These are phyloP conservation scores for Nitzschia sp. DNA, from an alignment of 108 stramenopile genomes.

Conservation along the genomic window DNA sequence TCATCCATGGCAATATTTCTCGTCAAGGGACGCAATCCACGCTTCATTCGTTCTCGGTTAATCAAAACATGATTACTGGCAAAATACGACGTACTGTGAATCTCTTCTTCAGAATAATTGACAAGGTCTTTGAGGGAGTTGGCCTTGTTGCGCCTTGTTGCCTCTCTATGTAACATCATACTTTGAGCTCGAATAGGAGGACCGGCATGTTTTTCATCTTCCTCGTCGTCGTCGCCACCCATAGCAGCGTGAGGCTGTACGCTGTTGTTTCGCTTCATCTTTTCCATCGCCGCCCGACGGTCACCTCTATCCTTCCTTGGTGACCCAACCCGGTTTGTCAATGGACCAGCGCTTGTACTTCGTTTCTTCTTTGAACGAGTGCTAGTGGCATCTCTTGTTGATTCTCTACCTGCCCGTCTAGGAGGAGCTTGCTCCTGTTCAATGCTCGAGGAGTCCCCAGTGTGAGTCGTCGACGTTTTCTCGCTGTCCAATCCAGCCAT, in stretches of 20 bases:
- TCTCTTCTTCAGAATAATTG: constrained; percentile 35
- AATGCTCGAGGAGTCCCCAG: constrained; percentile 4
- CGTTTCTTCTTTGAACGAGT: neutral
- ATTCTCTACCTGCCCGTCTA: neutral
- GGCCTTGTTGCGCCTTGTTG: constrained; percentile 29
- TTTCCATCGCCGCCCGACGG: constrained; percentile 7
- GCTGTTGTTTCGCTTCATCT: constrained; percentile 22
- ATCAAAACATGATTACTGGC: constrained; percentile 47
- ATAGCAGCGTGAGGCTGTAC: neutral
- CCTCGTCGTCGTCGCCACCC: constrained; percentile 8
- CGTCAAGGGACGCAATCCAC: constrained; percentile 34
- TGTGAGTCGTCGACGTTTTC: constrained; percentile 4
- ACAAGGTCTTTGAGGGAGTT: constrained; percentile 27
- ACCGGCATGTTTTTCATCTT: neutral
- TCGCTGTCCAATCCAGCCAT: constrained; percentile 12
- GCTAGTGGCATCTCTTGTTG: neutral
- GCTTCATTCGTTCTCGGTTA: constrained; percentile 45
- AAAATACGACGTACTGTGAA: constrained; percentile 46
- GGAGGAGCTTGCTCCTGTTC: constrained; percentile 2
- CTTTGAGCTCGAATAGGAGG: constrained; percentile 20
- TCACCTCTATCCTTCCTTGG: constrained; percentile 12
- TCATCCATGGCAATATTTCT: constrained; percentile 39
- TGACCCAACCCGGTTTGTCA: constrained; percentile 3
- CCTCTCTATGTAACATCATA: constrained; percentile 40
- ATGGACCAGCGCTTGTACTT: constrained; percentile 19